A percentile compares a stretch with the other conserved stretches of the same genome.
These are phyloP conservation scores for Zasmidium angulare DNA, from an alignment of 2,329 filamentous ascomycete species.

Conservation along the genomic window DNA sequence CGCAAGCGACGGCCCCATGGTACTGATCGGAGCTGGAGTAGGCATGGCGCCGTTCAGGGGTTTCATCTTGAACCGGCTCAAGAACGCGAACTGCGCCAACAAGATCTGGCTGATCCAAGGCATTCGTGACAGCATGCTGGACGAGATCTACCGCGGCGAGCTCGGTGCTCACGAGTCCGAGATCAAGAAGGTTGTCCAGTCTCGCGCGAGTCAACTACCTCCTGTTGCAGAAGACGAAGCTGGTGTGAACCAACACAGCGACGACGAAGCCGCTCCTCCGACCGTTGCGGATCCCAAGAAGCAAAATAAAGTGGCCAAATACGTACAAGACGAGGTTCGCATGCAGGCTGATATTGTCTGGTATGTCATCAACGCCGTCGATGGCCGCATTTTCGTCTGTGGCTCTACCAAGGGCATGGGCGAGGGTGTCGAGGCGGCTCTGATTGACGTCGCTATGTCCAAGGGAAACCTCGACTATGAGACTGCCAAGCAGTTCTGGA, in stretches of 20 bases:
- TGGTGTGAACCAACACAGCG: conserved; percentile 46
- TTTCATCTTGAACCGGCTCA: conserved; percentile 90
- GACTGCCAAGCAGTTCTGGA: conserved; percentile 86
- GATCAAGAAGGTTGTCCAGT: conserved; percentile 53
- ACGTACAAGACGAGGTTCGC: conserved; percentile 93
- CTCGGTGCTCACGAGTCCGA: conserved; percentile 81
- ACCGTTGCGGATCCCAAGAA: conserved; percentile 73
- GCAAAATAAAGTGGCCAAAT: conserved; percentile 67
- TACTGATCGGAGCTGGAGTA: conserved; percentile 93
- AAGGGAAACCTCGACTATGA: conserved; percentile 84
- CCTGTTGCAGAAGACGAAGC: conserved; percentile 30
- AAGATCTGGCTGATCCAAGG: conserved; percentile 97
- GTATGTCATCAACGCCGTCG: conserved; percentile 95
- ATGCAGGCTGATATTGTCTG: conserved; percentile 95
- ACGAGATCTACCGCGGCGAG: conserved; percentile 95
- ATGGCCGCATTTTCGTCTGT: conserved; percentile 94
- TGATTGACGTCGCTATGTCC: conserved; percentile 86
- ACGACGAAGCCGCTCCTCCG: conserved; percentile 24
- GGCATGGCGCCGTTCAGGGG: conserved; percentile 97
- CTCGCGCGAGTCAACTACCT: conserved; percentile 35
- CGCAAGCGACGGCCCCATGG: conserved; percentile 91
- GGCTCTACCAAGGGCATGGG: conserved; percentile 96
- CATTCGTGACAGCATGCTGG: conserved; percentile 87
- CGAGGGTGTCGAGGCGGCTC: conserved; percentile 84
- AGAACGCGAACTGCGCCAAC: conserved; percentile 94